phyloP scores from a whole-genome alignment of 495 filamentous ascomycete genomes.

The Aspergillus indologenus region DNA sequence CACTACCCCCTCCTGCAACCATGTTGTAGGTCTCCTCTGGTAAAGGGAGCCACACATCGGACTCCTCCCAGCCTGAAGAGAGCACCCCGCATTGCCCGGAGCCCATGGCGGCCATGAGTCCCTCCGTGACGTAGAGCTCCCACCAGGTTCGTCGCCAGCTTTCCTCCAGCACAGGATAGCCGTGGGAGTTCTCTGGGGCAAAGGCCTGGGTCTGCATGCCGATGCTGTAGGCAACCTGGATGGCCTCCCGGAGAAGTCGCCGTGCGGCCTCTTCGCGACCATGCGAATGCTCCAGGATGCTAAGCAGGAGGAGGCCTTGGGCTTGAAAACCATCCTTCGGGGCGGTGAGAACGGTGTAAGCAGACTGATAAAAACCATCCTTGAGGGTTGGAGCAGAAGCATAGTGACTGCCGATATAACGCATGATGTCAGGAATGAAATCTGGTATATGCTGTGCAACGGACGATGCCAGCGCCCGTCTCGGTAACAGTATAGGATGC shows the following conservation, averaged over 20 bases:
- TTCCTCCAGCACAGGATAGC: slow-evolving; percentile 57
- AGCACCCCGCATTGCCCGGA: background rate
- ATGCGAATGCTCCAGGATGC: slow-evolving; percentile 65
- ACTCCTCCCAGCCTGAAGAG: background rate
- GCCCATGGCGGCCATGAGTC: slow-evolving; percentile 29
- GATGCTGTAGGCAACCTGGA: slow-evolving; percentile 62
- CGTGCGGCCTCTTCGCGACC: slow-evolving; percentile 58
- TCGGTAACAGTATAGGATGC: slow-evolving; percentile 63
- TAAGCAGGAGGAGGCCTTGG: slow-evolving; percentile 66
- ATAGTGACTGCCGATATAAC: slow-evolving; percentile 60
- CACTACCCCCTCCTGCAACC: background rate
- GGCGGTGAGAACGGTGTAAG: slow-evolving; percentile 51
- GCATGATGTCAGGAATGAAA: slow-evolving; percentile 57
- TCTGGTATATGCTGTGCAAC: slow-evolving; percentile 21
- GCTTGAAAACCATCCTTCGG: slow-evolving; percentile 62
- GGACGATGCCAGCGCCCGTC: slow-evolving; percentile 46
- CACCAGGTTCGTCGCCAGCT: slow-evolving; percentile 81
- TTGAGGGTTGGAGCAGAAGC: slow-evolving; percentile 23
- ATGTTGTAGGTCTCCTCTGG: background rate
- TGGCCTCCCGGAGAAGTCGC: slow-evolving; percentile 58
- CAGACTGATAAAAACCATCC: slow-evolving; percentile 54
- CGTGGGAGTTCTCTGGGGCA: slow-evolving; percentile 28
- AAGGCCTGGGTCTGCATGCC: slow-evolving; percentile 59
- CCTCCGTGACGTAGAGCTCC: slow-evolving; percentile 73
- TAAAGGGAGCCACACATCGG: background rate